phyloP scores from a whole-genome alignment of 2,329 filamentous ascomycete species.

The Ambrosiella xylebori region DNA sequence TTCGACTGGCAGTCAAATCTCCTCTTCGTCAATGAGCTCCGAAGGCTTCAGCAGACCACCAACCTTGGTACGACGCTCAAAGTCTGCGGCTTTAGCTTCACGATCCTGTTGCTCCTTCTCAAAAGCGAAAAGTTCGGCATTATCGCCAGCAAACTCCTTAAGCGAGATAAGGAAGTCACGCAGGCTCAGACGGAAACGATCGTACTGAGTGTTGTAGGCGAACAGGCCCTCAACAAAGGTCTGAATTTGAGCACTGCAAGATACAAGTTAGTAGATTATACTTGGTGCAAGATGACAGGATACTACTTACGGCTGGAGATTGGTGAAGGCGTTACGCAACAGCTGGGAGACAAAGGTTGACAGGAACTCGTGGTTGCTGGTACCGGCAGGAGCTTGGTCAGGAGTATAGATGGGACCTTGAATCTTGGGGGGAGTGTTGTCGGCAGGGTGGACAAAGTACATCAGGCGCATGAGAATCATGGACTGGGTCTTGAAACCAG shows the following conservation, averaged over 20 bases:
- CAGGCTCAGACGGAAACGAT: conserved; percentile 87
- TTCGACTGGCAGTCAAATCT: conserved; percentile 68
- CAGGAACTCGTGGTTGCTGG: conserved; percentile 79
- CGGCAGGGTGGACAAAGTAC: conserved; percentile 69
- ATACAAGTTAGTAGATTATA: conserved; percentile 20
- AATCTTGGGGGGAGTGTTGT: conserved; percentile 60
- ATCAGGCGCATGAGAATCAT: conserved; percentile 90
- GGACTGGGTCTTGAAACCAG: conserved; percentile 95
- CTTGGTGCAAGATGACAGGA: background rate
- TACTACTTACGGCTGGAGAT: conserved; percentile 63
- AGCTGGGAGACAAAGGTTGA: conserved; percentile 72
- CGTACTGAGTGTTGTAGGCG: conserved; percentile 69
- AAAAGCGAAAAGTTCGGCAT: conserved; percentile 80
- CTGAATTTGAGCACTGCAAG: conserved; percentile 59
- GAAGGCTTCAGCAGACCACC: conserved; percentile 91
- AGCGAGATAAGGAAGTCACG: conserved; percentile 95
- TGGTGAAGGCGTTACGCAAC: conserved; percentile 79
- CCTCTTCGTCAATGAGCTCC: conserved; percentile 72
- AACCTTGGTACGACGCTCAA: conserved; percentile 84
- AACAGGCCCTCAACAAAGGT: conserved; percentile 84
- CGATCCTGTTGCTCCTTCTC: conserved; percentile 86
- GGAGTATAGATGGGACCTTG: conserved; percentile 76
- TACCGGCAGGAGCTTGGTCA: conserved; percentile 69
- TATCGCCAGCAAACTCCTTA: conserved; percentile 93
- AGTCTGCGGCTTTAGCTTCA: conserved; percentile 72